Evolutionary conservation across 257 asterid genomes (phyloP), one percentile per base, ranked within the genome.

Genomic region (Ehretia macrophylla): DNA sequence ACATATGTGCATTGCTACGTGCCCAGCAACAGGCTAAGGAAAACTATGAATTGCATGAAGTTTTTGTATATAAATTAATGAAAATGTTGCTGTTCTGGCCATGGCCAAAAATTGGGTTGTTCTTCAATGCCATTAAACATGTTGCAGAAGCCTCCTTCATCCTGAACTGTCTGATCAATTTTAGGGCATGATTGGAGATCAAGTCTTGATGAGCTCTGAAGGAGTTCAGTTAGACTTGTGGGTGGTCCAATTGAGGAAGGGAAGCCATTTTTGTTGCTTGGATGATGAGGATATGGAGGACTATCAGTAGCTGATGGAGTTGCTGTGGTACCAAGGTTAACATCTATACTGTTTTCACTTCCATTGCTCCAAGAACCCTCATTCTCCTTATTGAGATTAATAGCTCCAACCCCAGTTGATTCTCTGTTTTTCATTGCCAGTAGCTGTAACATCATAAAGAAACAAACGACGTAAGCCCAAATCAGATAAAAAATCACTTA

Each of bases 301-400:
- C 50, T 64, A 38, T 49, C 59, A 67, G 60, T 72, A 50, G 71
- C 83, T 8, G 60, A 66, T 13, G 85, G 59, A n/a, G 71, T 69
- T 23, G 77, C 72, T 11, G 60, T 52, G 3, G 72, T 69, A 11
- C 70, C 76, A 20, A 85, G 75, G 59, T 83, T 83, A 40, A 83
- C 79, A 27, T 83, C 92, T 11, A 75, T 73, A 40, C 84, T 83
- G 75, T 67, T 81, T n/a, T 80, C 87, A 58, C 90, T 86, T 60
- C 77, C 94, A 48, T 81, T 80, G 79, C 93, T 82, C 97, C 95
- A 83, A 0, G 91, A 75, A 8, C 91, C 88, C 64, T 84, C 94
- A 44, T 75, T 84, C 46, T 80, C 91, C 47, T 80, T 94, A 39
- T 72, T 84, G 45, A 86, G 72, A 69, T 85, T 85, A 0, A 77